These are phyloP conservation scores for Ramalina peruviana DNA, from an alignment of 495 filamentous ascomycete genomes.

Conservation along the genomic window DNA sequence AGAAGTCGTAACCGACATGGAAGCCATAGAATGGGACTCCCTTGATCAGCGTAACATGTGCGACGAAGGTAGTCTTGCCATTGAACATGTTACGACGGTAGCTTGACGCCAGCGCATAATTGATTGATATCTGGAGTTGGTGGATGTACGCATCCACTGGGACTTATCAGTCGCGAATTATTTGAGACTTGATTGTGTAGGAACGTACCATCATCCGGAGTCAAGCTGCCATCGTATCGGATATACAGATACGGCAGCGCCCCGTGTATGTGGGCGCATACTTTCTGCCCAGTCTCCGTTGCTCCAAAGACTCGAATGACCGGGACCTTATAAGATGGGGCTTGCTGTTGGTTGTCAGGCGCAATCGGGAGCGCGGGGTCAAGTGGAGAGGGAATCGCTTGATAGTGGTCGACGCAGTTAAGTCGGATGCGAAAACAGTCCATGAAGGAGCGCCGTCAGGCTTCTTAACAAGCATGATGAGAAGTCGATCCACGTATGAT, in stretches of 20 bases:
- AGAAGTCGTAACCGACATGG: slow-evolving; percentile 80
- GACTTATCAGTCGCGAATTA: not conserved
- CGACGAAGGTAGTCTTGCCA: slow-evolving; percentile 59
- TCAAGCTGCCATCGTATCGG: slow-evolving; percentile 63
- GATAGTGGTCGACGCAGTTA: slow-evolving; percentile 92
- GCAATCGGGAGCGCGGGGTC: slow-evolving; percentile 61
- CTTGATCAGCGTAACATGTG: slow-evolving; percentile 81
- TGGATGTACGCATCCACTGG: slow-evolving; percentile 57
- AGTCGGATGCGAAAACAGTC: slow-evolving; percentile 73
- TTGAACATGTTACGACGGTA: slow-evolving; percentile 64
- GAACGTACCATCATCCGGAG: slow-evolving; percentile 46
- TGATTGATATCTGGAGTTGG: slow-evolving; percentile 64
- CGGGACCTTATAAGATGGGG: slow-evolving; percentile 40
- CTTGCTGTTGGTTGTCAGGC: slow-evolving; percentile 33
- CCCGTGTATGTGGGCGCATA: slow-evolving; percentile 93
- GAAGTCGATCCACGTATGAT: too few relatives aligned
- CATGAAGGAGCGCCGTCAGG: slow-evolving; percentile 25
- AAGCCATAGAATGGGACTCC: slow-evolving; percentile 93
- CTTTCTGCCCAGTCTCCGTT: slow-evolving; percentile 89
- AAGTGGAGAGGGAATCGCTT: slow-evolving; percentile 58
- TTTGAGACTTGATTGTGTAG: not conserved
- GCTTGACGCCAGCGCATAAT: slow-evolving; percentile 68
- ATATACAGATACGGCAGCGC: slow-evolving; percentile 90
- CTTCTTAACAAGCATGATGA: not conserved
- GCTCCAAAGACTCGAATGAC: slow-evolving; percentile 86